Evolutionary conservation across 1,139 yeast species (phyloP).

Genomic region (Scheffersomyces insectosa): DNA sequence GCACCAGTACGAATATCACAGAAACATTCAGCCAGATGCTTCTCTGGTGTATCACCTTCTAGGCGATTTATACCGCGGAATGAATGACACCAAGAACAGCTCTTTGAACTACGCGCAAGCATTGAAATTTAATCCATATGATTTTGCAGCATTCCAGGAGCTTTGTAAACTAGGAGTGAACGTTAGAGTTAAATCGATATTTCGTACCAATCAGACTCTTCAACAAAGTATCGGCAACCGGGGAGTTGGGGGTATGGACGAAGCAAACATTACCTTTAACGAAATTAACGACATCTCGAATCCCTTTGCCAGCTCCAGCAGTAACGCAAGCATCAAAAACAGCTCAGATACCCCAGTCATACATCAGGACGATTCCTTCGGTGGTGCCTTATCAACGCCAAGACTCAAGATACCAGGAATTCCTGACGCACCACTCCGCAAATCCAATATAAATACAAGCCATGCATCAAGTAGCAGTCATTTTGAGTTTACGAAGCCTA

Average conservation of each 20-base stretch:
- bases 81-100: constrained; percentile 59
- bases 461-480: constrained; percentile 11
- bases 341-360: constrained; percentile 10
- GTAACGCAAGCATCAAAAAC: background rate
- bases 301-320: constrained; percentile 21
- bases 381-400: constrained; percentile 44
- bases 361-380: constrained; percentile 26
- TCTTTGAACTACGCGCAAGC: constrained; percentile 69
- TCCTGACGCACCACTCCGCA: constrained; percentile 59
- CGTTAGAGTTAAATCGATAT: constrained; percentile 62
- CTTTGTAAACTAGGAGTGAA: constrained; percentile 72
- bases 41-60: constrained; percentile 65
- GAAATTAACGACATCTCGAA: constrained; percentile 19
- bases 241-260: background rate
- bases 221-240: background rate
- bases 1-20: constrained; percentile 34
- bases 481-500: constrained; percentile 40
- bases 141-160: constrained; percentile 85
- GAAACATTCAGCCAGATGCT: constrained; percentile 57
- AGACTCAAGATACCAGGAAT: constrained; percentile 39
- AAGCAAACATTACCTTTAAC: constrained; percentile 3
- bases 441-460: constrained; percentile 31
- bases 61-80: constrained; percentile 65
- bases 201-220: constrained; percentile 27
- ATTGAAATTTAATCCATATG: constrained; percentile 69